These are phyloP conservation scores for Apiospora sp. DNA, from an alignment of 2,329 filamentous ascomycete species.

Conservation along the genomic window DNA sequence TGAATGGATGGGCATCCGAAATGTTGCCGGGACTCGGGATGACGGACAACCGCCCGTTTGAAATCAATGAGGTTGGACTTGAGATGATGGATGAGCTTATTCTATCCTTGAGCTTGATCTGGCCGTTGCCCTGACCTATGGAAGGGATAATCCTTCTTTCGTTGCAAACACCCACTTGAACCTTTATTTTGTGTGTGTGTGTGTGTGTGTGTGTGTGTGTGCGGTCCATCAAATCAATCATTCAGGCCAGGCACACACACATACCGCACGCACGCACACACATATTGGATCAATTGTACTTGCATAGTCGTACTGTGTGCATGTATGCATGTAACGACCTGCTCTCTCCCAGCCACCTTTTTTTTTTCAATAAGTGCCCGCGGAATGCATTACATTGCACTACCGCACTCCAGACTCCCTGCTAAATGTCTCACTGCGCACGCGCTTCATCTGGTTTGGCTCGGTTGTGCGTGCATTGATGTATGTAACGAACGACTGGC, in stretches of 20 bases:
- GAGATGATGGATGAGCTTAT: constrained; percentile 9
- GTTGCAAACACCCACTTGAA: neutral
- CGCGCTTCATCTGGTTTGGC: neutral
- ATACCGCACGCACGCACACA: no score
- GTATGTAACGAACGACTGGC: neutral
- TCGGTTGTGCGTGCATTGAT: neutral
- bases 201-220: no score
- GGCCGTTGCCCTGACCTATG: neutral
- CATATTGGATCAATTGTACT: neutral
- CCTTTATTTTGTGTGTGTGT: neutral
- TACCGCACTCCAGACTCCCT: constrained; percentile 5
- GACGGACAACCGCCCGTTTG: constrained; percentile 13
- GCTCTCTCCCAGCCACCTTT: constrained; percentile 7
- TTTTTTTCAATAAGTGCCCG: constrained; percentile 12
- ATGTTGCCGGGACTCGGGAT: neutral
- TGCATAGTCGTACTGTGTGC: constrained; percentile 5
- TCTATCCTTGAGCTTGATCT: neutral
- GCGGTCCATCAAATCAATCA: neutral
- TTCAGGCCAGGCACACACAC: neutral
- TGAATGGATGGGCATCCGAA: constrained; percentile 3
- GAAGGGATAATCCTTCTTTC: neutral
- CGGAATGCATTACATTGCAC: constrained; percentile 12
- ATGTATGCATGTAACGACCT: constrained; percentile 3
- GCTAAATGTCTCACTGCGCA: constrained; percentile 2
- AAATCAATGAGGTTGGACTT: constrained; percentile 18